phyloP scores from a whole-genome alignment of 2,329 filamentous ascomycete species.

The Tolypocladium endophyticum region DNA sequence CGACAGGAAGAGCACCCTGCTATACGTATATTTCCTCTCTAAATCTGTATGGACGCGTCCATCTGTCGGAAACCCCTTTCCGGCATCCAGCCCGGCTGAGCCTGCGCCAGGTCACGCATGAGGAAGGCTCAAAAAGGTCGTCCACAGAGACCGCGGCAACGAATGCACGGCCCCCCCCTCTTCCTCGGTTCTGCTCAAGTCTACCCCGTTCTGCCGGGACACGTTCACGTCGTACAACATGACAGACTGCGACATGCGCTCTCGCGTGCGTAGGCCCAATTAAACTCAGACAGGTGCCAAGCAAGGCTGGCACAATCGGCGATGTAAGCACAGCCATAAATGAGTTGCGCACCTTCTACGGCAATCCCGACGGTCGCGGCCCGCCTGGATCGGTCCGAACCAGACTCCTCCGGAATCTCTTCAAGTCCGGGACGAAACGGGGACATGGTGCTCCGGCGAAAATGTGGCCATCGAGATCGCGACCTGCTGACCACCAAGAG shows the following conservation, averaged over 20 bases:
- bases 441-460: constrained; percentile 26
- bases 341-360: constrained; percentile 34
- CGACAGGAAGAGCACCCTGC: neutral
- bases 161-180: constrained; percentile 35
- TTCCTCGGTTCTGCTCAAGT: constrained; percentile 50
- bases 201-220: constrained; percentile 42
- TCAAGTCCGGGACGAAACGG: constrained; percentile 15
- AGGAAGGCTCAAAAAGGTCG: constrained; percentile 28
- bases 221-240: too few relatives aligned
- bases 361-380: constrained; percentile 25
- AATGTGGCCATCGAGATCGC: constrained; percentile 36
- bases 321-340: constrained; percentile 34
- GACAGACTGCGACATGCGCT: constrained; percentile 46
- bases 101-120: constrained; percentile 32
- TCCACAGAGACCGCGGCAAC: constrained; percentile 26
- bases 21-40: constrained; percentile 16
- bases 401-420: constrained; percentile 15
- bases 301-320: constrained; percentile 29
- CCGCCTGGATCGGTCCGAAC: constrained; percentile 26
- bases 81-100: constrained; percentile 21
- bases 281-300: constrained; percentile 27
- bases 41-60: constrained; percentile 21
- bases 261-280: constrained; percentile 33
- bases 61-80: constrained; percentile 31
- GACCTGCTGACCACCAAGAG: constrained; percentile 25